Base-by-base conservation (phyloP, 345 rosid genomes). In the Populus nigra region DNA sequence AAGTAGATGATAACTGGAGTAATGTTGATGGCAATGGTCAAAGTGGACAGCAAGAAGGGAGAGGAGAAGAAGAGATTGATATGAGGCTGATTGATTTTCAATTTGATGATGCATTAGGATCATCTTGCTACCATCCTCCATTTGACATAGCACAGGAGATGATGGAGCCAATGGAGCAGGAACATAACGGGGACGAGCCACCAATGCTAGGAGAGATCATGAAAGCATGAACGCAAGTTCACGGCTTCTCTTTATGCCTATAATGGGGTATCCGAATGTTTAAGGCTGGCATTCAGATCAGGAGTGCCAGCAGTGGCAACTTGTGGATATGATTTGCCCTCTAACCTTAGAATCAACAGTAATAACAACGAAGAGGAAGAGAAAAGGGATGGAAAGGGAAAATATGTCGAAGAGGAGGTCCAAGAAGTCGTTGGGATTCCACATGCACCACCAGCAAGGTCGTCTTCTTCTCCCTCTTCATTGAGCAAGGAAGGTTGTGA, bases 161-260 rank as follows among this genome's bases (percentile, higher is more conserved):
- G 79, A 77, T 83, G 84, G 84, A 72, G 82, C 76, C 77, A 31
- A 65, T 73, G 65, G 66, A 74, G 74, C 68, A 67, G 29, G 80
- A 76, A 8, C 36, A 67, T 2, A 5, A 33, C 0, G 78, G 49
- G 1, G 77, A 81, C 23, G 80, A 81, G 5, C 76, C 80, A 7
- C 73, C 79, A 39, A 67, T 65, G 86, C 35, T 83, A 15, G 61
- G 68, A 45, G 86, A 81, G 47, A 77, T 77, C 25, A 84, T 68
- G 78, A 72, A 81, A 73, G 38, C 81, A 81, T 39, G 90, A 86
- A 49, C 78, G 87, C 0, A 79, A 81, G 38, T 83, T 86, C 81
- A 86, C 90, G 13, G 90, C 87, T 25, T 88, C 87, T 39, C 86
- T 88, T 5, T 88, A 86, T 50, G 85, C 90, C 7, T 84, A 78